These are phyloP conservation scores for Citrus cavaleriei DNA, from an alignment of 345 rosid genomes.

Conservation along the genomic window DNA sequence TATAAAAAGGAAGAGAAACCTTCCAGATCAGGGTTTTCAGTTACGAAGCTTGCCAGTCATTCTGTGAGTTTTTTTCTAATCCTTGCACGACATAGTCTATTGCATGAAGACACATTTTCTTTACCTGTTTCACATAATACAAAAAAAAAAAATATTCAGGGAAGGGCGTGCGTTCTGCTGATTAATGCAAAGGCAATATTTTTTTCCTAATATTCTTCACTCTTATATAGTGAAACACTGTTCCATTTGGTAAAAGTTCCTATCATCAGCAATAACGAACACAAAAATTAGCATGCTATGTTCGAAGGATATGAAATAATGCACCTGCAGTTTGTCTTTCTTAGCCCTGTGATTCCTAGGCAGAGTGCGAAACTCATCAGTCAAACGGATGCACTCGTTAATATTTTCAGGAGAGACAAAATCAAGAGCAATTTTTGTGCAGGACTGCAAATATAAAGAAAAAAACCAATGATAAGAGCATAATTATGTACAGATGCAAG, in stretches of 20 bases:
- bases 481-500: not conserved
- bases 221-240: too few relatives aligned
- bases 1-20: too few relatives aligned
- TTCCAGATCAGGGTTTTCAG: too few relatives aligned
- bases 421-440: slow-evolving; percentile 35
- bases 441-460: slow-evolving; percentile 20
- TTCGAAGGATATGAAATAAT: not conserved
- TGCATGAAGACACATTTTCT: slow-evolving; percentile 1
- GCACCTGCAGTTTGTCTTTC: slow-evolving; percentile 36
- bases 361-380: slow-evolving; percentile 29
- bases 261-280: too few relatives aligned
- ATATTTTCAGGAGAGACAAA: slow-evolving; percentile 38
- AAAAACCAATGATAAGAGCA: not conserved
- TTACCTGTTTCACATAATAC: not conserved
- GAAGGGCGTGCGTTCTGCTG: too few relatives aligned
- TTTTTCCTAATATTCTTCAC: too few relatives aligned
- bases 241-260: too few relatives aligned
- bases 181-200: too few relatives aligned
- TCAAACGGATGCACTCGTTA: slow-evolving; percentile 27
- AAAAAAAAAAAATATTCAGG: too few relatives aligned
- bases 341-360: slow-evolving; percentile 28
- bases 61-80: not conserved
- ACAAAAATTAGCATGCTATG: too few relatives aligned
- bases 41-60: not conserved
- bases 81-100: not conserved